Conservation (phyloP, 2,329 filamentous ascomycete genomes). For the Pyrenophora seminiperda region DNA sequence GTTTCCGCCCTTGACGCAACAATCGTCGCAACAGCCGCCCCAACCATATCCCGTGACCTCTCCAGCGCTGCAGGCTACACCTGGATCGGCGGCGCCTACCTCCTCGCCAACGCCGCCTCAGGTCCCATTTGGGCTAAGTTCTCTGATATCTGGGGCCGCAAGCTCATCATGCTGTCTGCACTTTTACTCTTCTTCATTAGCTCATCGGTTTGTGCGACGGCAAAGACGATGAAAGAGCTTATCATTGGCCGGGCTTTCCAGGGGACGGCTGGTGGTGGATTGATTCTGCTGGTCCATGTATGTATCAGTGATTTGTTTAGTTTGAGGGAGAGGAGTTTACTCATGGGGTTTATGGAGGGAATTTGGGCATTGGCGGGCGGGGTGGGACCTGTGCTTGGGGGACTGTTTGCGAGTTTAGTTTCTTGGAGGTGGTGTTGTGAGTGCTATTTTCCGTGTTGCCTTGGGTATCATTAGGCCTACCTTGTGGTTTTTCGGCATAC, state of each 20-base stretch:
- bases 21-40: slow-evolving; percentile 68
- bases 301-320: slow-evolving; percentile 68
- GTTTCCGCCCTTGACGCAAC: slow-evolving; percentile 57
- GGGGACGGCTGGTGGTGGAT: slow-evolving; percentile 66
- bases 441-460: slow-evolving; percentile 11
- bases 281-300: slow-evolving; percentile 67
- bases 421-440: slow-evolving; percentile 60
- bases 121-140: slow-evolving; percentile 73
- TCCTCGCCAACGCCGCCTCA: slow-evolving; percentile 70
- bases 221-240: slow-evolving; percentile 63
- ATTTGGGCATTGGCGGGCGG: slow-evolving; percentile 62
- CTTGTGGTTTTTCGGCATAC: background rate
- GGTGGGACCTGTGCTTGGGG: slow-evolving; percentile 60
- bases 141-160: slow-evolving; percentile 64
- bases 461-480: background rate
- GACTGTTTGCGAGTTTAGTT: slow-evolving; percentile 53
- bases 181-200: slow-evolving; percentile 65
- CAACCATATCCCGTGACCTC: slow-evolving; percentile 68
- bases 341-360: slow-evolving; percentile 58
- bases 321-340: slow-evolving; percentile 57
- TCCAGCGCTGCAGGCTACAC: slow-evolving; percentile 71
- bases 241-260: slow-evolving; percentile 66
- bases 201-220: slow-evolving; percentile 62
- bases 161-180: slow-evolving; percentile 57
- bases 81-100: slow-evolving; percentile 77